Evolutionary conservation across 2,329 filamentous ascomycete species (phyloP).

Genomic region (Neurospora crassa): DNA sequence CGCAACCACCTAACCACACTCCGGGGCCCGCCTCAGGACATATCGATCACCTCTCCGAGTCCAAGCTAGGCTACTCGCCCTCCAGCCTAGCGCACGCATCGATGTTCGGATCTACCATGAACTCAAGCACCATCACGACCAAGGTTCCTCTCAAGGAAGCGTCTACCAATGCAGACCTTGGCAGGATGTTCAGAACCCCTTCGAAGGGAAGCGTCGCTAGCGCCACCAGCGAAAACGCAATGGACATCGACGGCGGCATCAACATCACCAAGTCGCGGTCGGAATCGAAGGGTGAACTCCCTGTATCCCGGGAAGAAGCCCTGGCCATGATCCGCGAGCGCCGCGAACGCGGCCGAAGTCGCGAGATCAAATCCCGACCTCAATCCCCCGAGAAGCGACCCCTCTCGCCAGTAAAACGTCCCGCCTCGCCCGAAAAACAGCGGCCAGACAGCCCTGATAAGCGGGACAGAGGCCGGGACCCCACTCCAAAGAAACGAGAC

Average conservation of each 20-base stretch:
- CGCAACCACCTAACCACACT: neutral
- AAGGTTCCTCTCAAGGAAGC: constrained; percentile 42
- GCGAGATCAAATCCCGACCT: constrained; percentile 33
- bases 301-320: constrained; percentile 62
- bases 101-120: neutral
- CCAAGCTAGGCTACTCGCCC: neutral
- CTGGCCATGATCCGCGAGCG: constrained; percentile 66
- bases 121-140: constrained; percentile 34
- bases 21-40: neutral
- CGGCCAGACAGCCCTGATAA: neutral
- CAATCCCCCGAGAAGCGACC: neutral
- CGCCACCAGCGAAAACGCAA: neutral
- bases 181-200: constrained; percentile 32
- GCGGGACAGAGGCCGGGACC: neutral
- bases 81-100: neutral
- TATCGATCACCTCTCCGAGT: neutral
- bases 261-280: neutral
- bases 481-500: neutral
- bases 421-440: neutral
- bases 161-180: constrained; percentile 32
- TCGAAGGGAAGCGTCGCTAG: constrained; percentile 17
- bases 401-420: neutral
- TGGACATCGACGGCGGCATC: neutral
- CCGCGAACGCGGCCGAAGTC: constrained; percentile 47
- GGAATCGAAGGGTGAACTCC: constrained; percentile 13